Base-by-base conservation (phyloP, 2,329 filamentous ascomycete species). In the Boeremia exigua region DNA sequence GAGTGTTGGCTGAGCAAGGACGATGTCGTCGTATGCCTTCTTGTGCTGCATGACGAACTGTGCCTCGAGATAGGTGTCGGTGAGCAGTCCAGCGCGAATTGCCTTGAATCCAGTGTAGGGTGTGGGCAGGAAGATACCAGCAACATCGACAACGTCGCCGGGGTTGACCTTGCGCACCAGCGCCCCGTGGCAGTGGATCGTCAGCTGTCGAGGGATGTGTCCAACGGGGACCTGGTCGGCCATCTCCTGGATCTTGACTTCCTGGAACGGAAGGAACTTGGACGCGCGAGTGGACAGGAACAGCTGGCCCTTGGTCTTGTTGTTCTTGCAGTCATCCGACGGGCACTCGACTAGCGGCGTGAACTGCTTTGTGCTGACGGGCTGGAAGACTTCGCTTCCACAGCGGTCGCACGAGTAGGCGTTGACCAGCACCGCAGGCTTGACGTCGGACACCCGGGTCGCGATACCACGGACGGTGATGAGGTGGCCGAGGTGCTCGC, bases 91-190 rank as follows among this genome's bases (percentile, higher is more conserved):
- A 25, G 95, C 95, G 65, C 90, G 90, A 80, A 99, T 97, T 3
- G 95, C 96, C 79, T 96, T 89, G 84, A 99, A 99, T 38, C 95
- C 95, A n/a, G 95, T 99, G 75, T 99, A 99, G 0, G 95, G 95
- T 0, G 93, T 98, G 1, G 95, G 96, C 28, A 99, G 81, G 80
- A 99, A 99, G 70, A 99, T 94, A 61, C 95, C 95, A 4, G 91
- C 91, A 65, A 97, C 86, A 73, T 99, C 95, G 17, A 98, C 88
- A 4, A 97, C 88, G 76, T 99, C 95, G 61, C 95, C 95, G 2
- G 95, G 95, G 73, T 91, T 98, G 70, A 98, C 86, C 67, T 91
- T 88, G 56, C 95, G 85, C 28, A 94, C 92, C 11, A 96, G 83
- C 58, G 87, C 90, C 58, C 95, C 95, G 71, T 96, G 89, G 76